Evolutionary conservation across 192 early-diverging fungal genomes (phyloP).

Genomic region (Radiomyces spectabilis): DNA sequence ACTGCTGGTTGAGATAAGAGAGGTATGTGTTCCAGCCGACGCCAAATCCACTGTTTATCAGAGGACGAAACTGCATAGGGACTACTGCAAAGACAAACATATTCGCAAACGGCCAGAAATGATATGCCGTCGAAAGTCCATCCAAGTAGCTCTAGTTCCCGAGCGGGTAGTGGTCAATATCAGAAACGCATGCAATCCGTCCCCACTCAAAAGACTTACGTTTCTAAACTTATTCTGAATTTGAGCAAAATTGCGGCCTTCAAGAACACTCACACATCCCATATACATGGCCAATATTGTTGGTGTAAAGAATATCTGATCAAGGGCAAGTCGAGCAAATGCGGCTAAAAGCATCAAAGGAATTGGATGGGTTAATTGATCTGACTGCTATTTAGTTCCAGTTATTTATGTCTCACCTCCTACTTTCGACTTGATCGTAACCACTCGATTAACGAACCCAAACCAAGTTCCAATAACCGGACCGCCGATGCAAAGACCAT

Average conservation of each 20-base stretch:
- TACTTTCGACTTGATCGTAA: constrained; percentile 4
- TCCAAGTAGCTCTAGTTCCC: constrained; percentile 9
- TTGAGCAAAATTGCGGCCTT: background rate
- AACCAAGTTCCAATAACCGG: constrained; percentile 12
- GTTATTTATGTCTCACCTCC: too few relatives aligned
- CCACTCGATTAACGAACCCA: background rate
- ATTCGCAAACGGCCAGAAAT: constrained; percentile 15
- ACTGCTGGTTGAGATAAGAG: constrained; percentile 13
- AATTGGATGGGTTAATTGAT: too few relatives aligned
- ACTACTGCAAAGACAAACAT: constrained; percentile 5
- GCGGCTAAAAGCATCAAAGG: background rate
- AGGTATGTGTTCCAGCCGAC: constrained; percentile 16
- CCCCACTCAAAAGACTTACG: background rate
- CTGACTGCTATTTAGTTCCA: too few relatives aligned
- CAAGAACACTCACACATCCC: constrained; percentile 9
- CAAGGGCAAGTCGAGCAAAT: background rate
- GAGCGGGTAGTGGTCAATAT: background rate
- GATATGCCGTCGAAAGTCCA: constrained; percentile 6
- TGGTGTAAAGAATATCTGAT: constrained; percentile 11
- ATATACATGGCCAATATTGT: constrained; percentile 6
- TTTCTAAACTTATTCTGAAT: constrained; percentile 12
- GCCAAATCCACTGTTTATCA: constrained; percentile 1
- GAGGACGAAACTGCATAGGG: constrained; percentile 9
- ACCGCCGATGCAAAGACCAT: constrained; percentile 10
- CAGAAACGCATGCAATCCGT: background rate